phyloP scores from a whole-genome alignment of 257 asterid genomes.

The Penstemon eatonii region DNA sequence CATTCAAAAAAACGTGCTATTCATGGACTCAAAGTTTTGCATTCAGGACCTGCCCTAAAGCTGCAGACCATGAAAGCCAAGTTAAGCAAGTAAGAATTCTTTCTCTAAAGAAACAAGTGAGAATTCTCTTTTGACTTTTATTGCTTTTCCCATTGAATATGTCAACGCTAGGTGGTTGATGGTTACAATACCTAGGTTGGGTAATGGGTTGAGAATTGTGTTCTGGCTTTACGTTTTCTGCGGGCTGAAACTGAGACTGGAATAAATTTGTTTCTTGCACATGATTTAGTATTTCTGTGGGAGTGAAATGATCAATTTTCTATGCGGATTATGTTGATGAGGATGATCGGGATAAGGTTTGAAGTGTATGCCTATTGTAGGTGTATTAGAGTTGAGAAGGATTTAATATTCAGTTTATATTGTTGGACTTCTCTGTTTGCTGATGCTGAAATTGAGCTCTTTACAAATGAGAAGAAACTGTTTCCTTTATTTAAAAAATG shows the following conservation, averaged over 20 bases:
- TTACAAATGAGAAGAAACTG: neutral
- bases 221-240: neutral
- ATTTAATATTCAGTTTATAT: neutral
- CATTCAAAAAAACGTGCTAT: conserved; percentile 87
- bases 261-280: neutral
- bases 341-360: conserved; percentile 1
- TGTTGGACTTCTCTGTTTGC: neutral
- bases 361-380: neutral
- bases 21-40: conserved; percentile 92
- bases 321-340: neutral
- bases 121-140: conserved; percentile 22
- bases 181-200: neutral
- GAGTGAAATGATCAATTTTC: neutral
- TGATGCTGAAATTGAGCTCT: neutral
- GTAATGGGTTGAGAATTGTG: neutral
- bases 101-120: conserved; percentile 61
- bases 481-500: neutral
- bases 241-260: neutral
- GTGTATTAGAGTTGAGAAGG: neutral
- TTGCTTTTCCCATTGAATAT: conserved; percentile 23
- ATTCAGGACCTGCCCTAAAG: conserved; percentile 94
- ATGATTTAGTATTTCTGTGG: conserved; percentile 1
- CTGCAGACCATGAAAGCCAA: conserved; percentile 92
- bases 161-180: conserved; percentile 8
- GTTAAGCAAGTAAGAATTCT: conserved; percentile 82